Evolutionary conservation across 2,329 filamentous ascomycete species (phyloP).

Genomic region (Harringtonia lauricola): DNA sequence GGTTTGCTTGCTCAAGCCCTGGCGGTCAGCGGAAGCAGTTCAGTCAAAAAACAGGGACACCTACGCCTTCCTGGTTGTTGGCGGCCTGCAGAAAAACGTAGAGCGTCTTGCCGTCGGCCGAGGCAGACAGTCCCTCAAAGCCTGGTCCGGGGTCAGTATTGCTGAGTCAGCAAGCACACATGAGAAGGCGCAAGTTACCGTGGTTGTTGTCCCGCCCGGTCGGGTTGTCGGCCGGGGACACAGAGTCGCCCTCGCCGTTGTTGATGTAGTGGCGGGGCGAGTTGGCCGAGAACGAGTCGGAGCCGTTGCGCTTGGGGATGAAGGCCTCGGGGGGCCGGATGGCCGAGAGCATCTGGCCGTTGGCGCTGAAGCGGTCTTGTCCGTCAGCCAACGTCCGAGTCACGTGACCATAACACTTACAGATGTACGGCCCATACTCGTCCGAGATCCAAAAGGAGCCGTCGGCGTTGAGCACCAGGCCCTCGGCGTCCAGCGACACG

Average conservation of each 20-base stretch:
- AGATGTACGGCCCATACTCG: slow-evolving; percentile 62
- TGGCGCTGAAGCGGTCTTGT: slow-evolving; percentile 41
- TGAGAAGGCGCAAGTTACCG: slow-evolving; percentile 2
- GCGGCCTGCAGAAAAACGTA: slow-evolving; percentile 58
- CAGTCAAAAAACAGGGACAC: neutral
- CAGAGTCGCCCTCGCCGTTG: slow-evolving; percentile 35
- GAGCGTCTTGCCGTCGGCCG: slow-evolving; percentile 49
- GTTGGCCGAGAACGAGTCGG: slow-evolving; percentile 47
- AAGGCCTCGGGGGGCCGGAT: slow-evolving; percentile 55
- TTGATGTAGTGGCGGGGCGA: slow-evolving; percentile 50
- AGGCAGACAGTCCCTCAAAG: slow-evolving; percentile 59
- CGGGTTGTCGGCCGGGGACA: slow-evolving; percentile 35
- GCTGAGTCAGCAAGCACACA: neutral
- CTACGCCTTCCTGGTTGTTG: slow-evolving; percentile 38
- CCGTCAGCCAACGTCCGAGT: neutral
- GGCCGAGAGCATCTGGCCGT: slow-evolving; percentile 49
- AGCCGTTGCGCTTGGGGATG: slow-evolving; percentile 52
- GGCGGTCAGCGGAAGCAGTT: neutral
- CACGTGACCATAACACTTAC: neutral
- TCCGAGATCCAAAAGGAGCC: slow-evolving; percentile 59
- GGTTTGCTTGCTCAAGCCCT: slow-evolving; percentile 19
- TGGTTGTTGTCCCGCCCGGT: slow-evolving; percentile 59
- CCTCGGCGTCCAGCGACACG: slow-evolving; percentile 55
- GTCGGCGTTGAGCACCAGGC: slow-evolving; percentile 47
- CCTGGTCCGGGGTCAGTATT: slow-evolving; percentile 26